Evolutionary conservation across 331 rosid genomes (phyloP), one percentile per base, ranked within the genome.

Genomic region (Malus hybrid): DNA sequence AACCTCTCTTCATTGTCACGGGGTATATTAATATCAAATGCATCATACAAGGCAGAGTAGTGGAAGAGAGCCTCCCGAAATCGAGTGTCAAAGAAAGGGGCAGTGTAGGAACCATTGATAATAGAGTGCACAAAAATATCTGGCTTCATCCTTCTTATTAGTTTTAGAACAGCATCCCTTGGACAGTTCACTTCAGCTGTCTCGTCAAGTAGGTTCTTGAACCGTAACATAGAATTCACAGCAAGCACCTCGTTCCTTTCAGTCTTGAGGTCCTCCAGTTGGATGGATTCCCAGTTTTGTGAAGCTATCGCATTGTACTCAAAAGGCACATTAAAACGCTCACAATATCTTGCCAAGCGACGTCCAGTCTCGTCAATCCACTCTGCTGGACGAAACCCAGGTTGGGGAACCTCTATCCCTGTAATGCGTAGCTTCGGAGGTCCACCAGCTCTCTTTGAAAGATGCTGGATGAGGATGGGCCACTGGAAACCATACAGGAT

Each of bases 371-470:
- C 99, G 63, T 85, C 95, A 20, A 90, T 86, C 69, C 91, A 82
- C 68, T 92, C 93, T 1, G 86, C 73, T 0, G 99, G 99, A 59
- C 97, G 95, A 81, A 94, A 94, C n/a, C 99, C 99, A 5, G 86
- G 79, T 73, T 83, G 90, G 27, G 99, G 99, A 85, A 83, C 54
- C 76, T 94, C 99, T 60, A 94, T 92, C 72, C 96, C 99, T 0
- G 99, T 94, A 73, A 94, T 90, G 44, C 96, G 88, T 61, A 94
- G 83, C 84, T 86, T 88, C 39, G 99, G 96, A 69, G 93, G 94
- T 10, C 96, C 99, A 24, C 89, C 93, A 0, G 7, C 29, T 63
- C 91, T 79, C 46, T 22, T 20, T 34, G 99, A 78, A n/a, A 94
- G 84, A 55, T 76, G 78, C 71, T 88, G 86, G 79, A 94, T 90